Evolutionary conservation across 805 yeast species (phyloP), one percentile per base, ranked within the genome.

Genomic region (Wickerhamomyces chambardii): DNA sequence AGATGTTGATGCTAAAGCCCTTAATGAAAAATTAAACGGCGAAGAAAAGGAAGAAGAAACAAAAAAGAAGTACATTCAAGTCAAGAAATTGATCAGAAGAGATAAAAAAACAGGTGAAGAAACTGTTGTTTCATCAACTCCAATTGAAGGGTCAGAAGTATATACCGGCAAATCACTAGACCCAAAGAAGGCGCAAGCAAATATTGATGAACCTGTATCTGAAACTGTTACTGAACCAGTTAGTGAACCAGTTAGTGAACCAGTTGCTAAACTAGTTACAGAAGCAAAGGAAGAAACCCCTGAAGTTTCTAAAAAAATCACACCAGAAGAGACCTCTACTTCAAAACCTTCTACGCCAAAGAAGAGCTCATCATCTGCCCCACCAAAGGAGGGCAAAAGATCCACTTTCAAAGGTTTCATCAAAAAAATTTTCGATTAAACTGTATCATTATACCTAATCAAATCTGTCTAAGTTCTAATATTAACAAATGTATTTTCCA

Each of bases 1-100:
- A 34, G 66, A 70, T 35, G 81, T 73, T 22, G 74, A 75, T 47
- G 74, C 80, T 21, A 63, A 72, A 55, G 65, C 71, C 34, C 65
- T 83, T 45, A 81, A 81, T 46, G 73, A 57, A 33, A 60, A 58
- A 32, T 40, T 62, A 32, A 56, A 53, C 17, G 34, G 22, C 17
- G 43, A 42, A 30, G 6, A 29, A 5, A 35, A 35, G 30, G 36
- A 38, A 31, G 38, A 40, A n/a, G 46, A 43, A 30, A 42, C 38
- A 37, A 46, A 40, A 36, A 44, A 48, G 38, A 50, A 43, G 41
- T 54, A 44, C 36, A 47, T 59, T 16, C 61, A 56, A 42, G 59
- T 64, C 17, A 63, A 58, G 51, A 61, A 59, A 46, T 50, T 50
- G 29, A 50, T 63, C 29, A 61, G 55, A 48, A 61, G 51, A 42